phyloP scores from a whole-genome alignment of 1,284 basidiomycete species.

The Fomitopsis betulina region DNA sequence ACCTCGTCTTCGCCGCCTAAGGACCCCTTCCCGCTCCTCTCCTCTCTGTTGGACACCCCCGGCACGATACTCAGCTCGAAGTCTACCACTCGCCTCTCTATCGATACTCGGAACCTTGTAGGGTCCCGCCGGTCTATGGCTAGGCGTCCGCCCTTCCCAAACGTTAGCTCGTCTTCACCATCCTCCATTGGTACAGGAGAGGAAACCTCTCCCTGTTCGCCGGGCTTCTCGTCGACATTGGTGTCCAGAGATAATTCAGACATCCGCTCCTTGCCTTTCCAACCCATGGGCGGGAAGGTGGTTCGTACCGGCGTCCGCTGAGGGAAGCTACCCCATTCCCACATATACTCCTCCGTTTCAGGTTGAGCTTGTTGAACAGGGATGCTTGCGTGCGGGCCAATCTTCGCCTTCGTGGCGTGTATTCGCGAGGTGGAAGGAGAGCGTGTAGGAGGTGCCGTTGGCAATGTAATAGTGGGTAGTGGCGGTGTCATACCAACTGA shows the following conservation, averaged over 20 bases:
- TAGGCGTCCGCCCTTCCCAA: conserved; percentile 50
- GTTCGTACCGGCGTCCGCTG: conserved; percentile 64
- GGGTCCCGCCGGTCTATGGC: conserved; percentile 46
- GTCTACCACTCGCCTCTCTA: conserved; percentile 48
- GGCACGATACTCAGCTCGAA: conserved; percentile 61
- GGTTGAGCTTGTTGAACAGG: conserved; percentile 11
- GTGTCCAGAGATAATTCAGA: conserved; percentile 10
- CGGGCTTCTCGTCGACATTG: conserved; percentile 7
- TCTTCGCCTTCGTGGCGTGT: conserved; percentile 8
- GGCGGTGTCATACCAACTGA: conserved; percentile 18
- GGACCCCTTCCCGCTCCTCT: conserved; percentile 20
- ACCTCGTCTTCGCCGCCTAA: conserved; percentile 42
- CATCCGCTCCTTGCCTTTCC: conserved; percentile 23
- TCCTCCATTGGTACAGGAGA: conserved; percentile 2
- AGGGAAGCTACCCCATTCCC: conserved; percentile 87
- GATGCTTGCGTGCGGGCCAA: conserved; percentile 15
- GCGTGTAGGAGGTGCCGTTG: conserved; percentile 6
- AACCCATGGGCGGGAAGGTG: conserved; percentile 33
- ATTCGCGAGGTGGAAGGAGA: conserved; percentile 11
- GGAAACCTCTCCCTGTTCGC: neutral
- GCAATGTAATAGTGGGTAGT: conserved; percentile 8
- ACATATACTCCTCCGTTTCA: conserved; percentile 62
- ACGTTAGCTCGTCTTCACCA: conserved; percentile 20
- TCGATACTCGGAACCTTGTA: conserved; percentile 48
- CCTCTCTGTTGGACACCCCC: conserved; percentile 17